Conservation (phyloP, 169 alveolate genomes). For the Plasmodium cynomolgi region DNA sequence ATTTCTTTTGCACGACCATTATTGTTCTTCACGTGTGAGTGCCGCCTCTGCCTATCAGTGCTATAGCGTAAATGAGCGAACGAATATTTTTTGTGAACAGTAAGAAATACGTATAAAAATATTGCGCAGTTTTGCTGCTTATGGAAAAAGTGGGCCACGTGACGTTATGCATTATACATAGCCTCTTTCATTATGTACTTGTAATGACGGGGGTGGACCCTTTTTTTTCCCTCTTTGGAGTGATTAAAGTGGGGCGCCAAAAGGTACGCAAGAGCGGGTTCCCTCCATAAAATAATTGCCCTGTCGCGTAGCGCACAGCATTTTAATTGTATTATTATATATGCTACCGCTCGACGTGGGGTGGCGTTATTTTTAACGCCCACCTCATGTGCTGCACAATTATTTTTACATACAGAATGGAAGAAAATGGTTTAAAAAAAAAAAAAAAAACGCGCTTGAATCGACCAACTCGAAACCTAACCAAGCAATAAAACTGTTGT, state of each 20-base stretch:
- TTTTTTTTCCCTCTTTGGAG: not conserved
- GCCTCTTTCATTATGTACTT: not conserved
- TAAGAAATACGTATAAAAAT: not conserved
- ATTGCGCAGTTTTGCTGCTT: not conserved
- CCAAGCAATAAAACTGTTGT: not conserved
- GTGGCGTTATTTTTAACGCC: not conserved
- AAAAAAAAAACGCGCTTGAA: not conserved
- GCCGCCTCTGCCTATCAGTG: not conserved
- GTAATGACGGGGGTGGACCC: not conserved
- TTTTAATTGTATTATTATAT: not conserved
- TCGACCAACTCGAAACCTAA: not conserved
- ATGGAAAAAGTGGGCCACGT: not conserved
- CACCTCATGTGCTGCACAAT: not conserved
- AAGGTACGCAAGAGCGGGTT: not conserved
- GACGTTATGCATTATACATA: not conserved
- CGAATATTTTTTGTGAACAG: not conserved
- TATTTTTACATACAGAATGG: not conserved
- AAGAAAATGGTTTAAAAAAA: not conserved
- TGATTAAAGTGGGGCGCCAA: not conserved
- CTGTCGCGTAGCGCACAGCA: not conserved
- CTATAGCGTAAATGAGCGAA: not conserved
- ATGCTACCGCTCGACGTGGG: not conserved
- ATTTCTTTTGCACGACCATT: not conserved
- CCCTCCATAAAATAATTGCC: not conserved
- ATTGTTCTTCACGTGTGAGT: not conserved